Evolutionary conservation across 352 stramenopile genomes (phyloP), one percentile per base, ranked within the genome.

Genomic region (Phytophthora hibernalis): DNA sequence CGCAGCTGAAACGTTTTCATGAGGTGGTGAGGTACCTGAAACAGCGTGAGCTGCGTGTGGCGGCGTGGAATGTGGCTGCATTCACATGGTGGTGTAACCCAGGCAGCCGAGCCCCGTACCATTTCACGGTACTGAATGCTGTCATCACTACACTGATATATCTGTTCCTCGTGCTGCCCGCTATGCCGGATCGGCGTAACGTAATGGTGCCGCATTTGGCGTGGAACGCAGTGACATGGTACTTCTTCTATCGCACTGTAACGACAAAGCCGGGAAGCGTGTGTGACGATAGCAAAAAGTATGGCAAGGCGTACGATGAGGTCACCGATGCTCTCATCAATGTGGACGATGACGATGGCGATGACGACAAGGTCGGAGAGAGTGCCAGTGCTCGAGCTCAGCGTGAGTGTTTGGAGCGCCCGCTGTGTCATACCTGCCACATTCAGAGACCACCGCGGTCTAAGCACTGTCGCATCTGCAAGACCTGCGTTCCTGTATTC

Each of bases 401-500:
- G 42, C 61, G 53, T 12, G 51, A 72, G 18, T 75, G 77, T n/a
- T 45, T 91, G 28, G 82, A 90, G 44, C 82, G 82, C 2, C 83
- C 86, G n/a, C 64, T 96, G 30, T 96, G 88, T 57, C 88, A 96
- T 68, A 94, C 72, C 3, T 96, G 88, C 61, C 83, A 91, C 48
- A 84, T 96, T 33, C 84, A 93, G 33, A 75, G 87, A 22, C 88
- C 88, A 6, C 63, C 82, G 0, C 81, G 88, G n/a, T 77, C 86
- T 61, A 96, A 96, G 58, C 88, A 96, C 67, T 96, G 88, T 53
- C 86, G 89, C 24, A 83, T 98, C 20, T 99, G 96, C 82, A 93
- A 97, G 68, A 84, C 84, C 22, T 99, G 96, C 52, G 90, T 99
- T 42, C 83, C 97, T 50, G 92, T 97, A 49, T 99, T 99, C 80